These are phyloP conservation scores for Forsythia suspensa DNA, from an alignment of 257 asterid genomes.

Conservation along the genomic window DNA sequence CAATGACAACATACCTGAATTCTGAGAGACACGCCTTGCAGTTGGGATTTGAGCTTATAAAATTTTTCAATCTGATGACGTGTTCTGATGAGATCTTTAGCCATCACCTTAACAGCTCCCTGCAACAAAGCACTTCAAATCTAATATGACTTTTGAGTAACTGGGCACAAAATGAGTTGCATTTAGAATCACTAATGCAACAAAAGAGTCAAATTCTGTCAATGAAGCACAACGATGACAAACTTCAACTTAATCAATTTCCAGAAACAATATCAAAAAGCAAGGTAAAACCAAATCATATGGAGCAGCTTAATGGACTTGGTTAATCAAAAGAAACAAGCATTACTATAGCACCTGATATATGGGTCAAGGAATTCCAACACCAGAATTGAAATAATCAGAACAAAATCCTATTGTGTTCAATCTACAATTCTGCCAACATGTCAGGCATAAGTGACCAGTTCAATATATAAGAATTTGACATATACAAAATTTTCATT, in stretches of 20 bases:
- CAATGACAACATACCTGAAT: conserved; percentile 60
- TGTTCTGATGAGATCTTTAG: conserved; percentile 97
- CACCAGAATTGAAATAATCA: neutral
- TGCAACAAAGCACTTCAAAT: conserved; percentile 36
- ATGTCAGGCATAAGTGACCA: neutral
- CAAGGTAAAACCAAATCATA: neutral
- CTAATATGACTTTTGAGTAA: conserved; percentile 18
- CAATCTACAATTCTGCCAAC: neutral
- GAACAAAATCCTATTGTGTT: neutral
- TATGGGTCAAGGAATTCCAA: neutral
- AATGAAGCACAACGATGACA: neutral
- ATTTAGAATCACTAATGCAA: neutral
- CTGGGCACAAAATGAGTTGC: conserved; percentile 2
- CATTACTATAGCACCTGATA: neutral
- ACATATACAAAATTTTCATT: neutral
- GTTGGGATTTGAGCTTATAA: conserved; percentile 95
- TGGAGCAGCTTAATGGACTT: neutral
- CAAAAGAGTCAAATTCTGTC: neutral
- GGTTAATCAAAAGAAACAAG: neutral
- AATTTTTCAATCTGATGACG: conserved; percentile 93
- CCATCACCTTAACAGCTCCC: conserved; percentile 99
- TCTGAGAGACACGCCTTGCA: conserved; percentile 96
- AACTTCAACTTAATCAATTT: neutral
- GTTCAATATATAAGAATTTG: neutral
- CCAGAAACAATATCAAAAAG: neutral